Conservation (phyloP, 179 eudicot species). For the Beta lomatogona region DNA sequence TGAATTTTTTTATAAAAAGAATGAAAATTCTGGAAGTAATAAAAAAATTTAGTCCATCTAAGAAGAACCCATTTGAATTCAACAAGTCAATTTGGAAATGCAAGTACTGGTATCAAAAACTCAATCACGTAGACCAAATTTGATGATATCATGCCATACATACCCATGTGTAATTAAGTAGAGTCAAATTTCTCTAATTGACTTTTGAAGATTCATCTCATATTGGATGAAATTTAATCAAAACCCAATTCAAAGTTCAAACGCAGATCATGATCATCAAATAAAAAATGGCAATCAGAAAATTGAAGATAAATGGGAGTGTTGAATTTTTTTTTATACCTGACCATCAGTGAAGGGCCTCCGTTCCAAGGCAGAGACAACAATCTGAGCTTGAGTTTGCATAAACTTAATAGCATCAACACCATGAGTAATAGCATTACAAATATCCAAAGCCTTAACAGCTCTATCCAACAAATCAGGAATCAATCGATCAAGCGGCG, state of each 20-base stretch:
- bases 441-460: slow-evolving; percentile 73
- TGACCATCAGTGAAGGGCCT: slow-evolving; percentile 76
- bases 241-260: neutral
- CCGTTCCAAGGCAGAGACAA: slow-evolving; percentile 57
- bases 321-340: slow-evolving; percentile 26
- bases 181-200: slow-evolving; percentile 3
- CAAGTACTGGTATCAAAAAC: neutral
- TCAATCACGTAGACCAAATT: neutral
- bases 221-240: neutral
- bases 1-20: neutral
- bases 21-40: too few relatives aligned
- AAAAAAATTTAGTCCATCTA: neutral
- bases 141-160: neutral
- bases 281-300: neutral
- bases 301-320: neutral
- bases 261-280: neutral
- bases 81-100: neutral
- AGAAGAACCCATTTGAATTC: neutral
- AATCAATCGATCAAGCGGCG: slow-evolving; percentile 74
- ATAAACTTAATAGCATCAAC: slow-evolving; percentile 60
- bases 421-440: slow-evolving; percentile 82
- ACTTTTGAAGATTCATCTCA: neutral
- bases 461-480: slow-evolving; percentile 71
- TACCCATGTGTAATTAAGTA: too few relatives aligned
- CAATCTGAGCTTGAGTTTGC: slow-evolving; percentile 64